Percentiles rank a stretch among this genome's conserved stretches.
Evolutionary conservation across 164 flowering plant species (phyloP).

Genomic region (Liriodendron chinense): DNA sequence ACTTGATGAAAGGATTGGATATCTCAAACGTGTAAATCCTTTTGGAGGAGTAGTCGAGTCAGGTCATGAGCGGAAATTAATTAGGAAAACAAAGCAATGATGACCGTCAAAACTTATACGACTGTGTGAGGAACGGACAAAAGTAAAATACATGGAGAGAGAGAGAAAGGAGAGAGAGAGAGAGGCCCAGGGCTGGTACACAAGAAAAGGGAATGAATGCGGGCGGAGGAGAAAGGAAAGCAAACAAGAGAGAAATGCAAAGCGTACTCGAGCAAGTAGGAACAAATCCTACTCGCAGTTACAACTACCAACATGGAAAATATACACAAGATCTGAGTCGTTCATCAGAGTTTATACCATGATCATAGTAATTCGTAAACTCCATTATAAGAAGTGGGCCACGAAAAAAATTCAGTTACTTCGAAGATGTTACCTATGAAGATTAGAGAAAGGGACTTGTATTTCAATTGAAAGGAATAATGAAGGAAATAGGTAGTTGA

Average conservation of each 20-base stretch:
- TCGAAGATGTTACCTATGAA: not conserved
- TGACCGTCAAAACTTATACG: not conserved
- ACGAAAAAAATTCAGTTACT: not conserved
- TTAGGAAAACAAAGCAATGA: no score
- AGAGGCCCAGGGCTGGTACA: not conserved
- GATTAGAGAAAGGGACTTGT: not conserved
- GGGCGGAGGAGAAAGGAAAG: not conserved
- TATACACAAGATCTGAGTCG: not conserved
- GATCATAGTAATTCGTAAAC: not conserved
- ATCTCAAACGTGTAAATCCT: no score
- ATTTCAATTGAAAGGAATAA: no score
- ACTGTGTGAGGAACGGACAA: no score
- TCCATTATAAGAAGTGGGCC: not conserved
- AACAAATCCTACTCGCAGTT: not conserved
- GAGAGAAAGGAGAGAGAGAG: not conserved
- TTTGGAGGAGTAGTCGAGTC: not conserved
- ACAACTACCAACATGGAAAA: not conserved
- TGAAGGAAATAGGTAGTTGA: not conserved
- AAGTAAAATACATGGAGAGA: not conserved
- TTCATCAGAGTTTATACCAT: not conserved
- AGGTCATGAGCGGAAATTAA: not conserved
- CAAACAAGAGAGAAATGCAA: not conserved
- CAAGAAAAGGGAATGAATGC: not conserved
- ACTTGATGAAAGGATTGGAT: no score
- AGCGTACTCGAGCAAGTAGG: not conserved